These are phyloP conservation scores for Phascolomyces articulosus DNA, from an alignment of 371 early-diverging fungal species.

Conservation along the genomic window DNA sequence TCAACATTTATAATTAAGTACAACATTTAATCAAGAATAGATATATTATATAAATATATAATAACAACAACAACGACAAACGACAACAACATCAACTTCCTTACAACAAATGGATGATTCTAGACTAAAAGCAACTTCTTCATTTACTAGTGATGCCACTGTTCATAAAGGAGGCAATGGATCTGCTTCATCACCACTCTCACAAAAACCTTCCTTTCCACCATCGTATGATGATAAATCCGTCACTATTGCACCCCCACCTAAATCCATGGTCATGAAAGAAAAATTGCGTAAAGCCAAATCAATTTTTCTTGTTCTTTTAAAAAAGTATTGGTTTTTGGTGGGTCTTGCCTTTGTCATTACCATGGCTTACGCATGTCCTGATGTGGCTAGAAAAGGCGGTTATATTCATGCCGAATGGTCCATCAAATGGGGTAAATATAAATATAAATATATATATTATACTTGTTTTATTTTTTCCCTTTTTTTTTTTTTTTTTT, in stretches of 20 bases:
- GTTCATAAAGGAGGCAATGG: conserved; percentile 7
- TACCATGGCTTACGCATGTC: conserved; percentile 57
- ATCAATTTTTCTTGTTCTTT: conserved; percentile 2
- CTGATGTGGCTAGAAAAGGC: conserved; percentile 56
- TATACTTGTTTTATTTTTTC: not conserved
- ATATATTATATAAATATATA: too few relatives aligned
- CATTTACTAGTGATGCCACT: conserved; percentile 25
- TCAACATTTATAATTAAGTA: too few relatives aligned
- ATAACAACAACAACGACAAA: too few relatives aligned
- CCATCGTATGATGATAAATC: conserved; percentile 15
- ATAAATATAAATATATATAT: not conserved
- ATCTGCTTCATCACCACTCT: conserved; percentile 13
- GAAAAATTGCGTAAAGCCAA: conserved; percentile 9
- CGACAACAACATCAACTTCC: too few relatives aligned
- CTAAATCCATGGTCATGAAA: not conserved
- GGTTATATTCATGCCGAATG: conserved; percentile 65
- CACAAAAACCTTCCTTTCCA: conserved; percentile 18
- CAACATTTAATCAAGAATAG: too few relatives aligned
- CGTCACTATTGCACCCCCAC: conserved; percentile 12
- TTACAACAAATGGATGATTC: conserved; percentile 10
- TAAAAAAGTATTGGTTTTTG: conserved; percentile 52
- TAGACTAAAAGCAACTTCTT: conserved; percentile 17
- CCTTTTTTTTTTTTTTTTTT: not conserved
- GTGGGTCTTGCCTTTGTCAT: conserved; percentile 62
- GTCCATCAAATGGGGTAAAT: conserved; percentile 61